Base-by-base conservation (phyloP, 345 rosid genomes). In the Excoecaria cochinchinensis region DNA sequence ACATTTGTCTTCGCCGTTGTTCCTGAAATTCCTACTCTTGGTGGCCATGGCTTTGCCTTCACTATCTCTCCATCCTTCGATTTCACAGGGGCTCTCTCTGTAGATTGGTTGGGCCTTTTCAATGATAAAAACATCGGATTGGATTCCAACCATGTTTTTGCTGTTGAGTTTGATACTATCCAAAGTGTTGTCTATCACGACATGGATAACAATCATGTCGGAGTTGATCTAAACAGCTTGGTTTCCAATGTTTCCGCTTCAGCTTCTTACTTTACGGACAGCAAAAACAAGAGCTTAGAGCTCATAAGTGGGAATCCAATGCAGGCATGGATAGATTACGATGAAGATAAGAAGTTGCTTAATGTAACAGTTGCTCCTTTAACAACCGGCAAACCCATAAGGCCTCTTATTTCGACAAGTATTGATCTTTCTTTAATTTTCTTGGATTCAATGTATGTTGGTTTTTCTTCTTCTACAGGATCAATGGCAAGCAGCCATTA, bases 1-100 rank as follows among this genome's bases (percentile, higher is more conserved):
- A 55, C n/a, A 15, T 79, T 74, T 38, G 72, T 80, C 11, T 71
- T 72, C 42, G 74, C 78, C 67, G 77, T 81, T 11, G 73, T 73
- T 50, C 69, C 66, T 25, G 31, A 69, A 60, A 2, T 22, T 10
- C 46, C 59, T 1, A 31, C 21, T 3, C 10, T 11, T 24, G 59
- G 84, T n/a, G 80, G 78, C 21, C 70, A 74, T 25, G 84, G 84
- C 31, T 22, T 74, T n/a, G 81, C 84, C 22, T 81, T 81, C 72
- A 36, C 51, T 39, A 15, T 77, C 48, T 74, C 84, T 4, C 78
- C 73, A 0, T 63, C 73, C 15, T 14, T 17, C 9, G 69, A 73
- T 24, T 70, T 77, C 56, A 12, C 11, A 14, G 31, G n/a, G n/a
- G 75, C 76, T 53, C 4, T 58, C 12, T n/a, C 60, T 19, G 53